These are phyloP conservation scores for Kondoa malvinella DNA, from an alignment of 768 basidiomycete species.

Conservation along the genomic window DNA sequence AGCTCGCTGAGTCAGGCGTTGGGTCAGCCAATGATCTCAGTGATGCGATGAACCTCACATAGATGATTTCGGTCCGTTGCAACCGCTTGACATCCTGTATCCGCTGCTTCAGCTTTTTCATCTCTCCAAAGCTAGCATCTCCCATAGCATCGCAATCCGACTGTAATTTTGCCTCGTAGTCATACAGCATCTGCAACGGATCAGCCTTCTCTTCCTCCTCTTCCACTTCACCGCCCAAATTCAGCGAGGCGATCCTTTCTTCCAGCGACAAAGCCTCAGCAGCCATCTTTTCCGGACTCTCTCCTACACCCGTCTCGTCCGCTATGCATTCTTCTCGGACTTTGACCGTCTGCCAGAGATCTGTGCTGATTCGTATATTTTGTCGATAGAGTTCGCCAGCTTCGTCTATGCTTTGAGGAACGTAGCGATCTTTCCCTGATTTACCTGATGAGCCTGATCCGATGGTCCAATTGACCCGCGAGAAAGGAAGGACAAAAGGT, in stretches of 20 bases:
- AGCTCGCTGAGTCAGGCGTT: slow-evolving; percentile 42
- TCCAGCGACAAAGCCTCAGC: slow-evolving; percentile 4
- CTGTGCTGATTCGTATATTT: slow-evolving; percentile 76
- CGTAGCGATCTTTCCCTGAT: slow-evolving; percentile 45
- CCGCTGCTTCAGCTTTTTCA: slow-evolving; percentile 48
- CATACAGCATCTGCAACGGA: slow-evolving; percentile 23
- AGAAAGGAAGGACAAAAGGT: slow-evolving; percentile 92
- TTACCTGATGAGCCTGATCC: slow-evolving; percentile 31
- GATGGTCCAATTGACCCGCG: slow-evolving; percentile 34
- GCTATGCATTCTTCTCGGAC: slow-evolving; percentile 89
- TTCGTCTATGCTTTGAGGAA: slow-evolving; percentile 90
- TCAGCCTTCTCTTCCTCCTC: slow-evolving; percentile 27
- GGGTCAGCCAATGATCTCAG: not conserved
- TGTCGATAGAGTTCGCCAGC: slow-evolving; percentile 75
- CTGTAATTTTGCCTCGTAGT: slow-evolving; percentile 12
- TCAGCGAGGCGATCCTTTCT: not conserved
- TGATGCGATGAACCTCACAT: slow-evolving; percentile 46
- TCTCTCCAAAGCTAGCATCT: slow-evolving; percentile 32
- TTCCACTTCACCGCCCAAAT: slow-evolving; percentile 17
- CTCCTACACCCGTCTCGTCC: slow-evolving; percentile 72
- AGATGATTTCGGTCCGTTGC: slow-evolving; percentile 78
- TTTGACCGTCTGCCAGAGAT: slow-evolving; percentile 85
- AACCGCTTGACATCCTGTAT: slow-evolving; percentile 70
- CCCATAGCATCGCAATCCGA: slow-evolving; percentile 3
- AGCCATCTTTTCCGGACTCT: slow-evolving; percentile 8